These are phyloP conservation scores for Phytopythium aichiense DNA, from an alignment of 352 stramenopile genomes.

Conservation along the genomic window DNA sequence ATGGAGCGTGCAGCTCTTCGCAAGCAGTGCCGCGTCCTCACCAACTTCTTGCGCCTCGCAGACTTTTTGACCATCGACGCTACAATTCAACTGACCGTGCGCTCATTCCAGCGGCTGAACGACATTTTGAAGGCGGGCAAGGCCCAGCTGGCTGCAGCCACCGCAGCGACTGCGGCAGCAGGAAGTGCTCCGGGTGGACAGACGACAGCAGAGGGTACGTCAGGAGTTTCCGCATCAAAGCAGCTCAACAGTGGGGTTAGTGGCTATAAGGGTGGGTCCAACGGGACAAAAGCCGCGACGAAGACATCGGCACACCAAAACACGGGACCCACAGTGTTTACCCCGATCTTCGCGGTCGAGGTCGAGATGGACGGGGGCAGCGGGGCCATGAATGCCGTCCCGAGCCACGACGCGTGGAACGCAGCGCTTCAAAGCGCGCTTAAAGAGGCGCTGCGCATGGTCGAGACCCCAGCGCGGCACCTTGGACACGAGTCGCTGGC, in stretches of 20 bases:
- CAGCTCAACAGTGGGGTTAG: not conserved
- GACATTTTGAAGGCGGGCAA: constrained; percentile 50
- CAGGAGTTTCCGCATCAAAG: not conserved
- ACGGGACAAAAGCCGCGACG: constrained; percentile 7
- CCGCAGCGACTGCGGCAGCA: constrained; percentile 1
- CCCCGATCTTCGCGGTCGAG: constrained; percentile 50
- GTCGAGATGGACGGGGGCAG: constrained; percentile 58
- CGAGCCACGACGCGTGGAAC: constrained; percentile 74
- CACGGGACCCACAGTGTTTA: constrained; percentile 28
- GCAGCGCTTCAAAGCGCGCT: constrained; percentile 61
- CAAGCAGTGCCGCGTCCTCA: constrained; percentile 89
- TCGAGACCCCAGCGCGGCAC: constrained; percentile 84
- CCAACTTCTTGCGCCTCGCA: constrained; percentile 89
- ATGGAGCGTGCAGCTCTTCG: constrained; percentile 92
- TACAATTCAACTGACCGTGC: constrained; percentile 83
- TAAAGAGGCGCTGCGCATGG: constrained; percentile 83
- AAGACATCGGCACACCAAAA: constrained; percentile 11
- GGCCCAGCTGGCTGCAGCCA: constrained; percentile 13
- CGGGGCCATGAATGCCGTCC: constrained; percentile 40
- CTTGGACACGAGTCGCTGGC: constrained; percentile 74
- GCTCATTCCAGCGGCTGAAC: constrained; percentile 66
- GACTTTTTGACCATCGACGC: constrained; percentile 91
- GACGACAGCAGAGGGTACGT: constrained; percentile 1
- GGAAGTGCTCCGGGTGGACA: not conserved
- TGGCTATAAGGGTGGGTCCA: not conserved